These are phyloP conservation scores for Simmondsia chinensis DNA, from an alignment of 148 eudicot genomes.

Conservation along the genomic window DNA sequence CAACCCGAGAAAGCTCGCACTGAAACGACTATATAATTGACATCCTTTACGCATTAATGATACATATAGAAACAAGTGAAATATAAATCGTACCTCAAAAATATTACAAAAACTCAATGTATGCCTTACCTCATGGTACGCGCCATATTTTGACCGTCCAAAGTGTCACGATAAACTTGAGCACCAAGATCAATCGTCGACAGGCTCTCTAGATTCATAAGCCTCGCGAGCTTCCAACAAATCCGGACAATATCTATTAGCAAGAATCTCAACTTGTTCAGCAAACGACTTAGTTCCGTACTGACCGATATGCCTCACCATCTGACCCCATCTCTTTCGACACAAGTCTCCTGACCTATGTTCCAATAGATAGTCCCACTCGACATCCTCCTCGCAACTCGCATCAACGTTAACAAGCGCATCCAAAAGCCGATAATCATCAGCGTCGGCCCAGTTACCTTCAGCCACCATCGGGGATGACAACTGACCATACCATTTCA, in stretches of 20 bases:
- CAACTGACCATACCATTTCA: conserved; percentile 24
- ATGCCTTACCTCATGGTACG: too few species aligned
- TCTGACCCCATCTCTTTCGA: conserved; percentile 26
- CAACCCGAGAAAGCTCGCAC: too few species aligned
- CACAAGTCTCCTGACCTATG: conserved; percentile 30
- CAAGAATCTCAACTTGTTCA: conserved; percentile 32
- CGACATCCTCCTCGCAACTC: conserved; percentile 30
- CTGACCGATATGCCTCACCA: conserved; percentile 27
- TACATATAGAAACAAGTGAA: too few species aligned
- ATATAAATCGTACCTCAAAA: too few species aligned
- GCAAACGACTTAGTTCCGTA: conserved; percentile 16
- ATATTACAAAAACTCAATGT: too few species aligned
- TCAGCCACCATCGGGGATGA: conserved; percentile 26
- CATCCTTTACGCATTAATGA: too few species aligned
- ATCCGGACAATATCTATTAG: conserved; percentile 23
- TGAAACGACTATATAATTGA: too few species aligned
- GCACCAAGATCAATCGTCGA: conserved; percentile 21
- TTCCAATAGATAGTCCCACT: conserved; percentile 29
- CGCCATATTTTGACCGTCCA: too few species aligned
- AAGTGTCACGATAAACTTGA: too few species aligned
- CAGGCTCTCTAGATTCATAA: conserved; percentile 16
- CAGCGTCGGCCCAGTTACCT: conserved; percentile 26
- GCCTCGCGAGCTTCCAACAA: conserved; percentile 20
- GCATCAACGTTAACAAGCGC: conserved; percentile 23
- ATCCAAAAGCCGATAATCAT: conserved; percentile 30